These are phyloP conservation scores for Cladosporium austrohemisphaericum DNA, from an alignment of 2,329 filamentous ascomycete genomes.

Conservation along the genomic window DNA sequence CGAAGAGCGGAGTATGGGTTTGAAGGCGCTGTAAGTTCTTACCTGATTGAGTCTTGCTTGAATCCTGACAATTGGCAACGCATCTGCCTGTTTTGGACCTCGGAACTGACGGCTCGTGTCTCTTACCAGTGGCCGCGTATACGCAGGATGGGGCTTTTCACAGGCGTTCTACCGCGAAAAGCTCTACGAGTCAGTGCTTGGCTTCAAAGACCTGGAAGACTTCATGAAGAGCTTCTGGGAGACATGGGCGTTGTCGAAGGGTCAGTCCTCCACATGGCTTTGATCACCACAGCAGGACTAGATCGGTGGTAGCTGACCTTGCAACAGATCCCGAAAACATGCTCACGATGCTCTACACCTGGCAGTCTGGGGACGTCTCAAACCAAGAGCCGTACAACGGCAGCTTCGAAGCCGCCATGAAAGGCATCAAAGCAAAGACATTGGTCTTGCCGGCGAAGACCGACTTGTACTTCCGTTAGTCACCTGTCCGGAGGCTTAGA, in stretches of 20 bases:
- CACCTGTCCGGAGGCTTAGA: too few species aligned
- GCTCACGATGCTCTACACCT: constrained; percentile 71
- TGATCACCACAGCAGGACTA: too few species aligned
- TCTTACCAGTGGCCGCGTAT: constrained; percentile 45
- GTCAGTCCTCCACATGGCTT: constrained; percentile 28
- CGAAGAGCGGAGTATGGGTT: constrained; percentile 23
- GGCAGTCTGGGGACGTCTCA: constrained; percentile 71
- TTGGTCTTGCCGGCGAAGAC: constrained; percentile 69
- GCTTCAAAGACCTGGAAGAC: constrained; percentile 65
- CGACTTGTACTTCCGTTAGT: constrained; percentile 72
- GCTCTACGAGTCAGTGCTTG: constrained; percentile 61
- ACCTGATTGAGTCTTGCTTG: constrained; percentile 33
- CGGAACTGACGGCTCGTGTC: not conserved
- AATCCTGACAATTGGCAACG: too few species aligned
- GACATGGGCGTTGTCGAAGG: constrained; percentile 65
- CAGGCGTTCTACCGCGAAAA: constrained; percentile 73
- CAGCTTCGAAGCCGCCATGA: constrained; percentile 52
- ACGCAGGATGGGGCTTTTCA: constrained; percentile 78
- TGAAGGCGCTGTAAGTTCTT: constrained; percentile 58
- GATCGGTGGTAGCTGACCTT: not conserved
- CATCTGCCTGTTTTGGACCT: not conserved
- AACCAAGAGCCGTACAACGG: constrained; percentile 64
- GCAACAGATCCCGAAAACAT: constrained; percentile 66
- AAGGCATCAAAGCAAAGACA: constrained; percentile 66
- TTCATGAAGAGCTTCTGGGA: constrained; percentile 78